Conservation (phyloP, 495 filamentous ascomycete species). For the Antarctomyces pellizariae region DNA sequence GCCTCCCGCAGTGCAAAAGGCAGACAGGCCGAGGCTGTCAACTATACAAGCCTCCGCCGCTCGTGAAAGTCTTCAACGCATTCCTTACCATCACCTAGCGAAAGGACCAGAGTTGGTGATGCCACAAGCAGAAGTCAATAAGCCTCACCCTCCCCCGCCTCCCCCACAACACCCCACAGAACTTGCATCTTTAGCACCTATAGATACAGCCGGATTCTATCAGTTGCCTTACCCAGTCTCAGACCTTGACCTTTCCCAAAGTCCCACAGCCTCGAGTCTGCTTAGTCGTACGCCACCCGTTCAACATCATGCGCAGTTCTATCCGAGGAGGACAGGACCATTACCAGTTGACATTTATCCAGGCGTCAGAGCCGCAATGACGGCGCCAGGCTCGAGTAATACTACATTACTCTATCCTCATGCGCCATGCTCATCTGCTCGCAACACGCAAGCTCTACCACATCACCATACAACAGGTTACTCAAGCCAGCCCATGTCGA, state of each 20-base stretch:
- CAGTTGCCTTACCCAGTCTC: constrained; percentile 1
- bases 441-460: too few relatives aligned
- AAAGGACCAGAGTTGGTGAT: background rate
- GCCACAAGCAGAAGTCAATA: background rate
- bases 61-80: background rate
- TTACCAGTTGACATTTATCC: constrained; percentile 7
- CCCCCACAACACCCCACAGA: background rate
- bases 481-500: too few relatives aligned
- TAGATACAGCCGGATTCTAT: too few relatives aligned
- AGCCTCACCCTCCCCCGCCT: constrained; percentile 6
- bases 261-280: constrained; percentile 4
- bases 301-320: constrained; percentile 2
- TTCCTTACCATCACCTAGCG: background rate
- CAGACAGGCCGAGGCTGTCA: too few relatives aligned
- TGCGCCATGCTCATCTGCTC: too few relatives aligned
- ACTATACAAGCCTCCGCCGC: background rate
- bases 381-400: too few relatives aligned
- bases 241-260: constrained; percentile 3
- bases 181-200: too few relatives aligned
- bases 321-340: constrained; percentile 6
- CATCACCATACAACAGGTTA: too few relatives aligned
- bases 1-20: too few relatives aligned
- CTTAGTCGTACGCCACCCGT: background rate
- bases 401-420: too few relatives aligned
- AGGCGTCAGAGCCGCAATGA: too few relatives aligned